Evolutionary conservation across 192 early-diverging fungal species (phyloP).

Genomic region (Thamnidium elegans): DNA sequence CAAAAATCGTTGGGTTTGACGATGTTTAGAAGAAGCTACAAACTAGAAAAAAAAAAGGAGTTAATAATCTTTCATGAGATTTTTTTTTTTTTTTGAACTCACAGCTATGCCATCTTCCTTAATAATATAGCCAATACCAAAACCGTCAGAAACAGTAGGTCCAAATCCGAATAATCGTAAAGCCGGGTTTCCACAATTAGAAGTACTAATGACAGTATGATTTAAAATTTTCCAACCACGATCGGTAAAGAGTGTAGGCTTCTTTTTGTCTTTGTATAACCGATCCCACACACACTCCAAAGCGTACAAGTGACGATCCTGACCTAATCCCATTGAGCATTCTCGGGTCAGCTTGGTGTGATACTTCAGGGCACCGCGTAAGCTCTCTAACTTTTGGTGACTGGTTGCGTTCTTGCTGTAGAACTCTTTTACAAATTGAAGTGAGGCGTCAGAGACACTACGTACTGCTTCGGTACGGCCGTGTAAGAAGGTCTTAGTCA

Average conservation of each 20-base stretch:
- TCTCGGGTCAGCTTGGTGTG: conserved; percentile 66
- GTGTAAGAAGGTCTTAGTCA: conserved; percentile 65
- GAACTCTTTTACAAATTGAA: conserved; percentile 61
- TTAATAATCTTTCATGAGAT: no score
- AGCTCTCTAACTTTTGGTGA: conserved; percentile 38
- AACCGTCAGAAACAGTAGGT: conserved; percentile 72
- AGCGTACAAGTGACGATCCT: conserved; percentile 87
- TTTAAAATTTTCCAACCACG: conserved; percentile 47
- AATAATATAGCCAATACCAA: conserved; percentile 81
- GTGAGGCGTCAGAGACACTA: conserved; percentile 60
- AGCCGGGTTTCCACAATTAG: conserved; percentile 63
- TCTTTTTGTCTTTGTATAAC: conserved; percentile 21
- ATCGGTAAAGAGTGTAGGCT: conserved; percentile 42
- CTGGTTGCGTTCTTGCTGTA: conserved; percentile 48
- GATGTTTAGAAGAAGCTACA: conserved; percentile 47
- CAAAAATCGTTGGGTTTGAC: conserved; percentile 43
- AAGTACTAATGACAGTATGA: conserved; percentile 66
- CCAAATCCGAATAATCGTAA: conserved; percentile 80
- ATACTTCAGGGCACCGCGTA: conserved; percentile 56
- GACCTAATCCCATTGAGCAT: conserved; percentile 69
- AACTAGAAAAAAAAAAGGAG: conserved; percentile 31
- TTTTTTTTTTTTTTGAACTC: no score
- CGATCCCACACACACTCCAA: conserved; percentile 60
- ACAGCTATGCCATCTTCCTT: conserved; percentile 48
- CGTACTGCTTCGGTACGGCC: conserved; percentile 83